Evolutionary conservation across 2,329 filamentous ascomycete species (phyloP), one percentile per base, ranked within the genome.

Genomic region (Septoria linicola): DNA sequence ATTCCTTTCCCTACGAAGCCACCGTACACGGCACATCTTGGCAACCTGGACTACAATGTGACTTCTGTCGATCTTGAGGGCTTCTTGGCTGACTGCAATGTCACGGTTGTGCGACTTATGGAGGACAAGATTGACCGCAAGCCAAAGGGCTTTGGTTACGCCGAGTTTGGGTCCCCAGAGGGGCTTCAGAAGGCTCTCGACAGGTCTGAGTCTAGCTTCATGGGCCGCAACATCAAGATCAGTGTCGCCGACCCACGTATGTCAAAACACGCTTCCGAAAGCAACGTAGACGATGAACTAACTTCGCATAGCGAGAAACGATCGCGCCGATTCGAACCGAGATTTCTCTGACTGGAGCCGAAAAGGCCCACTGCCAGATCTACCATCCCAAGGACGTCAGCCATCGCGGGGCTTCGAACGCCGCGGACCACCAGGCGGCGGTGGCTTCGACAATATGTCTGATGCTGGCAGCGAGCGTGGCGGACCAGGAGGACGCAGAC

Each of bases 61-160:
- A 93, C 88, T 47, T 81, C 82, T 59, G 87, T 84, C 61, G 87
- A 91, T 65, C 85, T 99, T 58, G 84, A 80, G 63, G 87, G 90
- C 45, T 93, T 97, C 68, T 95, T 99, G 68, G 75, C 79, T 45
- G 88, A 80, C 50, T 96, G 92, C 71, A 81, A 89, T 59, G 85
- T 96, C 63, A 87, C 87, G 60, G 96, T 84, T 69, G 89, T 99
- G 60, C 88, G 93, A 66, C 90, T 99, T 65, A 95, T 99, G 59
- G 92, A 96, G 76, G 95, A 99, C 73, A 93, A 92, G 68, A 80
- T 96, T 70, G 87, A 93, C 68, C 84, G 87, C 72, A 90, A 91
- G 67, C 93, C 93, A 60, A 99, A 99, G 78, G 93, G 93, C 41
- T 99, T 99, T 66, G 93, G 92, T 56, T 99, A 99, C 70, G 92